Evolutionary conservation across 2,329 filamentous ascomycete genomes (phyloP), one percentile per base, ranked within the genome.

Genomic region (Sporothrix variecibatus): DNA sequence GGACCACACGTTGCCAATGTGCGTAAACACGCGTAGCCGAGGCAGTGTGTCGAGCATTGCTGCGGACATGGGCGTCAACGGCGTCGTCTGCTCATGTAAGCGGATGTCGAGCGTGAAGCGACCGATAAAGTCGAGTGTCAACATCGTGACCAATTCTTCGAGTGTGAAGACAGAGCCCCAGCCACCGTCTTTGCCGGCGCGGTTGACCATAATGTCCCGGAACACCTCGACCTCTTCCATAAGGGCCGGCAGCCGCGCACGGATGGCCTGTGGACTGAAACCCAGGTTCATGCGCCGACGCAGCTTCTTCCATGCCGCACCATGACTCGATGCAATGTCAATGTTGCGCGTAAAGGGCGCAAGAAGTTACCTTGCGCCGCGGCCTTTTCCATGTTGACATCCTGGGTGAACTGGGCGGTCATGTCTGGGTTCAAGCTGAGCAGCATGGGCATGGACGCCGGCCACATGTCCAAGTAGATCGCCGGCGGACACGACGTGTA

Each of bases 221-320:
- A 79, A 80, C 40, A 79, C 77, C 69, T 77, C 75, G 38, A 77
- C 78, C 73, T 81, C 79, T 34, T 82, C 80, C 15, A 81, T 76
- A 69, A 82, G 79, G 17, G 75, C 76, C 1, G 81, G 81, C 12
- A 82, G 77, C 9, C 82, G 76, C 0, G 78, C 78, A 60, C 81
- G 77, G 43, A 84, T 74, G 73, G 83, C 81, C 67, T 77, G 78
- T 6, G 78, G 76, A 0, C 81, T 80, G 76, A 84, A 84, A 5
- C 81, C 82, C 3, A 80, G 81, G 72, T 81, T 82, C 76, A 84
- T 82, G 38, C 81, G 76, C 28, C 75, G 77, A 46, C 82, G 79
- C 74, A 79, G 78, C 69, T 71, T 75, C 75, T 82, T 82, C 84
- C 83, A 85, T 58, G 80, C 78, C 15, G 79, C 77, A 2, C 84